A percentile compares a stretch with the other conserved stretches of the same genome.
Evolutionary conservation across 495 filamentous ascomycete genomes (phyloP).

Genomic region (Cryomyces minteri): DNA sequence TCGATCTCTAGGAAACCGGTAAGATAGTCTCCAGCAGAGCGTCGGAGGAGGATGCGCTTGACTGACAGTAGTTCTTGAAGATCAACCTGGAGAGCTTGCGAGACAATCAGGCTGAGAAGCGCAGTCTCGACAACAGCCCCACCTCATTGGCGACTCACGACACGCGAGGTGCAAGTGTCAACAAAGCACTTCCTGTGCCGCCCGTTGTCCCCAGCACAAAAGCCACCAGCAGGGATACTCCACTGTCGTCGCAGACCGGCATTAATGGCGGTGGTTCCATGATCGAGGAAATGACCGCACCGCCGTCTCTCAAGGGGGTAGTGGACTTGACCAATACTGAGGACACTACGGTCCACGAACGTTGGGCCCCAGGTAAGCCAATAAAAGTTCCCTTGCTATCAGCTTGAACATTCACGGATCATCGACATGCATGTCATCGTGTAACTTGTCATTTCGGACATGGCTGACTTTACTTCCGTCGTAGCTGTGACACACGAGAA

Average conservation of each 20-base stretch:
- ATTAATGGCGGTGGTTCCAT: not conserved
- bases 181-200: not conserved
- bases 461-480: not conserved
- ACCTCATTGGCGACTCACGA: not conserved
- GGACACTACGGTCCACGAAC: slow-evolving; percentile 8
- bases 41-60: too few relatives aligned
- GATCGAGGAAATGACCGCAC: not conserved
- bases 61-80: too few relatives aligned
- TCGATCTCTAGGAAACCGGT: too few relatives aligned
- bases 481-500: slow-evolving; percentile 36
- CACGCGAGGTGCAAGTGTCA: not conserved
- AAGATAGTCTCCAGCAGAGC: too few relatives aligned
- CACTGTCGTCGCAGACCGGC: not conserved
- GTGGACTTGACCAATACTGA: slow-evolving; percentile 11
- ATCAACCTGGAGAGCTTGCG: too few relatives aligned
- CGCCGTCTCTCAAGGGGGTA: slow-evolving; percentile 4
- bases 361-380: slow-evolving; percentile 12
- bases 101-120: too few relatives aligned
- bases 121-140: not conserved
- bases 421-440: not conserved
- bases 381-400: not conserved
- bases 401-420: not conserved
- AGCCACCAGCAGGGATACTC: not conserved
- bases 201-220: not conserved
- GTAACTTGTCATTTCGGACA: not conserved